Percentiles rank a stretch among this genome's conserved stretches.
Conservation (phyloP, 2,329 filamentous ascomycete genomes). For the Dichotomopilus funicola region DNA sequence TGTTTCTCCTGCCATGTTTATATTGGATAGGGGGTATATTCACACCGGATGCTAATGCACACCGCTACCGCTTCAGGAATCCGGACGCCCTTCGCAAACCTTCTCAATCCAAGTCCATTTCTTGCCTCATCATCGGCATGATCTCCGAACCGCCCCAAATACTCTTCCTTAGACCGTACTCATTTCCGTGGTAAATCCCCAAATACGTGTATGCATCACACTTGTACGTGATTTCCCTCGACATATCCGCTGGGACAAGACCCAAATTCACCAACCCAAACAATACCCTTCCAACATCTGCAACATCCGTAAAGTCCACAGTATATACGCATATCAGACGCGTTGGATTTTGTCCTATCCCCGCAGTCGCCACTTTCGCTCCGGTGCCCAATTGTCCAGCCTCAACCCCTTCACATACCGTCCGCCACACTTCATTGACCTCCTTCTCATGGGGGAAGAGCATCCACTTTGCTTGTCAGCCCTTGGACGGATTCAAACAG, state of each 20-base stretch:
- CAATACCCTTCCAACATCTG: slow-evolving; percentile 6
- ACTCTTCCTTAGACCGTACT: slow-evolving; percentile 1
- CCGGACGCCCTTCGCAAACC: no score
- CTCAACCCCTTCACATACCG: slow-evolving; percentile 3
- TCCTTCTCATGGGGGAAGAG: not conserved
- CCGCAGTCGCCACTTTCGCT: slow-evolving; percentile 1
- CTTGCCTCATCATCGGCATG: not conserved
- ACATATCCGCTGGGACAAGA: not conserved
- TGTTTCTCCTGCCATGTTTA: no score
- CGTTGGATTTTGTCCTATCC: not conserved
- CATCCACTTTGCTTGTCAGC: not conserved
- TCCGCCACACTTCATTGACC: slow-evolving; percentile 7
- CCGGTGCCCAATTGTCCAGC: not conserved
- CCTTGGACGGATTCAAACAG: not conserved
- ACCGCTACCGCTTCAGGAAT: no score
- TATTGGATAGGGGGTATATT: no score
- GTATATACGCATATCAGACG: slow-evolving; percentile 9
- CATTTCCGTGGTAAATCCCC: slow-evolving; percentile 2
- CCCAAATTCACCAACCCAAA: not conserved
- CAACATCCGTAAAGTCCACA: slow-evolving; percentile 3
- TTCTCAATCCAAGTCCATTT: slow-evolving; percentile 27
- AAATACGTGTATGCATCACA: slow-evolving; percentile 7
- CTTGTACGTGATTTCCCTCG: slow-evolving; percentile 3
- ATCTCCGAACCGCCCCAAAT: slow-evolving; percentile 1
- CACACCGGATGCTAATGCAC: no score